Base-by-base conservation (phyloP, 805 yeast genomes). In the Candida andamanensis region DNA sequence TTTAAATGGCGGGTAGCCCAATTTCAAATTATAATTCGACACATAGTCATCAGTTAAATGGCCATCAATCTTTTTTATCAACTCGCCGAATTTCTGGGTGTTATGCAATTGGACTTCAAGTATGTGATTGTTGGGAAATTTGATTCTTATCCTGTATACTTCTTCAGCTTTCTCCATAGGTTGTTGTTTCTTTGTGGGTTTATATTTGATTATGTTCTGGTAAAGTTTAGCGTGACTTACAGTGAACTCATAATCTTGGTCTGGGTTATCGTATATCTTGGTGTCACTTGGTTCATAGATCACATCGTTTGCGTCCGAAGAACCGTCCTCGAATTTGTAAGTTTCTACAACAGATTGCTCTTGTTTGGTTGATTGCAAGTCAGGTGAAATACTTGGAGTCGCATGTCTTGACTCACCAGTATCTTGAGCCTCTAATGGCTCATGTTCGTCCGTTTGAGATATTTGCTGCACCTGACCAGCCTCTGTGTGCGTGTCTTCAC, bases 191-290 rank as follows among this genome's bases (percentile, higher is more conserved):
- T 17, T 19, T 15, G 24, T 33, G 13, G 33, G 35, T 26, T 41
- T 47, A 12, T 44, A 40, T 30, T 51, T 50, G 26, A 65, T 52
- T 13, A 56, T 37, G 29, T 56, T 53, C 29, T 58, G 63, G 41
- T 65, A 65, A 13, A 47, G 46, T 35, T 58, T 57, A 2, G 64
- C 67, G 39, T 65, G 69, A 12, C 49, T 32, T 4, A 58, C 44
- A 1, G 68, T 60, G 54, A 65, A 45, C 15, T 60, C 55, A 42
- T 65, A 65, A 39, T 65, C 70, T 22, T 54, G 59, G 12, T 63
- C 69, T 3, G 69, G 69, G 36, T 64, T 65, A 15, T 63, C 67
- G 34, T 63, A 65, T 2, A 36, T 30, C 10, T 36, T 29, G 2
- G 20, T 23, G 2, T 33, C 9, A 4, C 41, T 20, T 6, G 46